Conservation (phyloP, 2,329 filamentous ascomycete species). For the Venturia nashicola region DNA sequence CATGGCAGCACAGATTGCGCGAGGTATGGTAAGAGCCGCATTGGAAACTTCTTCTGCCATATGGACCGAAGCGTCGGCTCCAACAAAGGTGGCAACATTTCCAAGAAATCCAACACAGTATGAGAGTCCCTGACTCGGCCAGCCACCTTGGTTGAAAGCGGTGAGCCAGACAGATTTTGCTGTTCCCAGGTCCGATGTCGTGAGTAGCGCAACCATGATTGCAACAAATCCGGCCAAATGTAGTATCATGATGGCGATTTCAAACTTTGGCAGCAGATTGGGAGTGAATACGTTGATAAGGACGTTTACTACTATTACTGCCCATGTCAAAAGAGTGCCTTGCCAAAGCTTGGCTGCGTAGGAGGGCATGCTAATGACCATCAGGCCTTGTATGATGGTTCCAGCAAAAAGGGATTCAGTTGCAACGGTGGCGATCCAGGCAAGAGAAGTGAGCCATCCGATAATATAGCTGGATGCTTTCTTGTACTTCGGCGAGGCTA, state of each 20-base stretch:
- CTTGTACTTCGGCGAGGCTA: slow-evolving; percentile 20
- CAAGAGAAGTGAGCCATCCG: slow-evolving; percentile 11
- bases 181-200: slow-evolving; percentile 11
- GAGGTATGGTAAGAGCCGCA: slow-evolving; percentile 18
- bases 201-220: slow-evolving; percentile 19
- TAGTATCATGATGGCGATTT: slow-evolving; percentile 15
- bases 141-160: slow-evolving; percentile 17
- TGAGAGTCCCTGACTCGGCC: slow-evolving; percentile 16
- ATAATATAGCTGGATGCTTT: slow-evolving; percentile 10
- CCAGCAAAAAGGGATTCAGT: slow-evolving; percentile 10
- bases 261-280: slow-evolving; percentile 10
- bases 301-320: slow-evolving; percentile 16
- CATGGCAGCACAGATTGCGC: slow-evolving; percentile 18
- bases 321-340: slow-evolving; percentile 18
- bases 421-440: slow-evolving; percentile 11
- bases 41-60: slow-evolving; percentile 20
- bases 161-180: slow-evolving; percentile 15
- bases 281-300: slow-evolving; percentile 16
- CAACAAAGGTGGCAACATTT: slow-evolving; percentile 9
- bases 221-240: slow-evolving; percentile 20
- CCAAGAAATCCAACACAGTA: slow-evolving; percentile 11
- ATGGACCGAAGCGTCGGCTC: slow-evolving; percentile 9
- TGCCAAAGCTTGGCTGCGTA: slow-evolving; percentile 19
- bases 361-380: slow-evolving; percentile 16
- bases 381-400: slow-evolving; percentile 5